Evolutionary conservation across 176 grass and related monocot species (phyloP), one percentile per base, ranked within the genome.

Genomic region (Carex cristatella): DNA sequence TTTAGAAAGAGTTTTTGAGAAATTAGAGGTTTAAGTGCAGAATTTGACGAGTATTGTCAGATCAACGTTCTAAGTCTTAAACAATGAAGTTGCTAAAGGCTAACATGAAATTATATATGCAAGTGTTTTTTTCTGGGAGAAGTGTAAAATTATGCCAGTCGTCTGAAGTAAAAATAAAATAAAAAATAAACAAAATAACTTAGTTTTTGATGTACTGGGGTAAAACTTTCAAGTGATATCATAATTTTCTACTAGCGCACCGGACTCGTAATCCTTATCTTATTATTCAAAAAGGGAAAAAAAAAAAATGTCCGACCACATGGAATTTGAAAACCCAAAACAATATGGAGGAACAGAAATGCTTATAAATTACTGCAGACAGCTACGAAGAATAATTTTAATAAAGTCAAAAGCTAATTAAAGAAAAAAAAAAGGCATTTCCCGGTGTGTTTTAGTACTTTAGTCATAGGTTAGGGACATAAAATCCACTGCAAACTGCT

Each of bases 331-430:
- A 23, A 23, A 23, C 23, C 23, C 23, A 23, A 23, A 23, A 23
- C 23, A 23, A 23, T 23, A 23, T 23, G 23, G 23, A 23, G 23
- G 23, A 23, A 23, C 23, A 23, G 23, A 23, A 66, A 23, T 66
- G 80, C 61, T 44, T 14, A 28, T 61, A 13, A 80, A 3, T 61
- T 48, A 81, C 27, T 57, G 32, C 23, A 56, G 10, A 62, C 6
- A 64, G 32, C 58, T 81, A 46, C 58, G 27, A 83, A 68, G 61
- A 83, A 83, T 83, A 63, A 69, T 83, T 83, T 83, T 83, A 66
- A 65, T 83, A 66, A 83, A 83, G 81, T 16, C 11, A 10, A 83
- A 83, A 68, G 62, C 65, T 35, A 33, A 18, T 65, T 65, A 82
- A 82, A 82, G 35, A 31, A 69, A 40, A 40, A 40, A 40, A 66